These are phyloP conservation scores for Phytophthora hybrid DNA, from an alignment of 352 stramenopile genomes.

Conservation along the genomic window DNA sequence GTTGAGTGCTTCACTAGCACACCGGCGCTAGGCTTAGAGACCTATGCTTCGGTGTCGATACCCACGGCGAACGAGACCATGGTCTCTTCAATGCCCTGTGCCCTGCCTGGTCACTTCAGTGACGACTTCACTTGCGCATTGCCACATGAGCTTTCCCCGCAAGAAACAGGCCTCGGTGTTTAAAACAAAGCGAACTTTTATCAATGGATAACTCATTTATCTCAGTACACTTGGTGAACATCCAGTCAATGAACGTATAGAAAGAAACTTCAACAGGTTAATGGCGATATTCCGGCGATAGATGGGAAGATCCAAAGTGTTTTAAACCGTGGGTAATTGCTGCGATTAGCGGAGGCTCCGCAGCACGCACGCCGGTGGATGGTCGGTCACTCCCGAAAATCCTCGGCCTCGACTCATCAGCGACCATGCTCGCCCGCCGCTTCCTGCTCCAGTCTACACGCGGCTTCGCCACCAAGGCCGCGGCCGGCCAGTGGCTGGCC, in stretches of 20 bases:
- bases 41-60: neutral
- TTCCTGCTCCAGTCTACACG: constrained; percentile 45
- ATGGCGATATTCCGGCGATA: neutral
- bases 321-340: constrained; percentile 28
- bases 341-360: constrained; percentile 25
- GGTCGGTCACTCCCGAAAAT: constrained; percentile 38
- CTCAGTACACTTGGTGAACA: neutral
- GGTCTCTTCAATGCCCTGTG: neutral
- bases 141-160: constrained; percentile 16
- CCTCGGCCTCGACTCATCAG: constrained; percentile 14
- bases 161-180: constrained; percentile 24
- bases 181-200: constrained; percentile 8
- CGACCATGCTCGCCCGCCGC: constrained; percentile 45
- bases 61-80: neutral
- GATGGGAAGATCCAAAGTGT: neutral
- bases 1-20: neutral
- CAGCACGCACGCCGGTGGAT: constrained; percentile 6
- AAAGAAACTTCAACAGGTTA: neutral
- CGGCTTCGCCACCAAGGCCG: constrained; percentile 53
- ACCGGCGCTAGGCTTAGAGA: no score
- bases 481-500: constrained; percentile 70
- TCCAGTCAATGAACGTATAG: no score
- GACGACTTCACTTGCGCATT: constrained; percentile 27
- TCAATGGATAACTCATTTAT: neutral
- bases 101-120: neutral